Evolutionary conservation across 306 rosid genomes (phyloP).

Genomic region (Fragaria ananassa): DNA sequence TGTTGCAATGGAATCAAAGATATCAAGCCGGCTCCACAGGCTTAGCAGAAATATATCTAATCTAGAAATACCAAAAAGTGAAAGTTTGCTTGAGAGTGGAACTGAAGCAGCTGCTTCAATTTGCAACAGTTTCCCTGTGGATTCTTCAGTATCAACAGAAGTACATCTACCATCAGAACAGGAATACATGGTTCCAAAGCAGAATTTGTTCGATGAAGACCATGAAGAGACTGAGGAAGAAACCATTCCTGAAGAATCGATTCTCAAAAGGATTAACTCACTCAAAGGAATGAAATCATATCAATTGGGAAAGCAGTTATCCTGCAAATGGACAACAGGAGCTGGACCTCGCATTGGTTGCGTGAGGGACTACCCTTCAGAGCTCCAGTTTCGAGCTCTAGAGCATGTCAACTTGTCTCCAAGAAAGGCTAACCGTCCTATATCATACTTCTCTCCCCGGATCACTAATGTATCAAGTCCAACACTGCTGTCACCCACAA

Average conservation of each 20-base stretch:
- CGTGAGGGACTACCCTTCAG: slow-evolving; percentile 80
- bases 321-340: slow-evolving; percentile 97
- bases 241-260: slow-evolving; percentile 58
- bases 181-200: slow-evolving; percentile 27
- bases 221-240: slow-evolving; percentile 44
- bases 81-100: slow-evolving; percentile 28
- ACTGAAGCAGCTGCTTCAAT: slow-evolving; percentile 17
- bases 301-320: slow-evolving; percentile 84
- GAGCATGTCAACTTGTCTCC: slow-evolving; percentile 91
- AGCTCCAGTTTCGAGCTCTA: slow-evolving; percentile 75
- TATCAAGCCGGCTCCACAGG: slow-evolving; percentile 25
- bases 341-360: slow-evolving; percentile 97
- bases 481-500: slow-evolving; percentile 26
- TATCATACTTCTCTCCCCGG: slow-evolving; percentile 38
- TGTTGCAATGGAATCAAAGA: slow-evolving; percentile 29
- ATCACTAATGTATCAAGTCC: slow-evolving; percentile 34
- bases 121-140: slow-evolving; percentile 15
- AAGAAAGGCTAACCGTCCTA: slow-evolving; percentile 39
- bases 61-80: slow-evolving; percentile 58
- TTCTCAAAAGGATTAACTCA: slow-evolving; percentile 72
- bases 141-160: slow-evolving; percentile 26
- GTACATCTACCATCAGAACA: slow-evolving; percentile 22
- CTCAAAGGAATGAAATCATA: slow-evolving; percentile 71
- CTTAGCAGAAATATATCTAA: slow-evolving; percentile 38
- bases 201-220: slow-evolving; percentile 32